phyloP scores from a whole-genome alignment of 495 filamentous ascomycete genomes.

The Filosporella fistucella region DNA sequence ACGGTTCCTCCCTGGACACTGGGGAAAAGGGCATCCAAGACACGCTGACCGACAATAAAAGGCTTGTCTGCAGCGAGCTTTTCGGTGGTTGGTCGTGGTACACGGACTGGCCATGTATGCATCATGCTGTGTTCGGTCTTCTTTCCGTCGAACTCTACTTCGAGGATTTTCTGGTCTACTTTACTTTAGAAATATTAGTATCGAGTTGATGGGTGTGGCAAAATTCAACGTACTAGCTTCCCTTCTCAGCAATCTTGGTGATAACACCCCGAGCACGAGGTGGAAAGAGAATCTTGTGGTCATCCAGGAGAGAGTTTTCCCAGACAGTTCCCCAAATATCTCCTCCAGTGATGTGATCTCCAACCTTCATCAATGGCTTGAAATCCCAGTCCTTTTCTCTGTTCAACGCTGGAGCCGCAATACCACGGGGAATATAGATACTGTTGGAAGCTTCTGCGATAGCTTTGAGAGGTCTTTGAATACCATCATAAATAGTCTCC shows the following conservation, averaged over 20 bases:
- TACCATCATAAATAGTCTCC: conserved; percentile 99
- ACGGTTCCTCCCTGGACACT: conserved; percentile 96
- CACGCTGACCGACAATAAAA: conserved; percentile 93
- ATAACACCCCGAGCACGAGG: conserved; percentile 88
- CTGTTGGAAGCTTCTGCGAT: conserved; percentile 73
- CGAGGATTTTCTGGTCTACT: conserved; percentile 89
- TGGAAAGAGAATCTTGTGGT: conserved; percentile 94
- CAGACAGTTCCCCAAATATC: conserved; percentile 91
- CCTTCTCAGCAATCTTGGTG: conserved; percentile 80
- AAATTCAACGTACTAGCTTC: too few relatives aligned
- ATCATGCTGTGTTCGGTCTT: conserved; percentile 93
- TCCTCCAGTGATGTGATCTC: conserved; percentile 94
- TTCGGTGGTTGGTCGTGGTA: conserved; percentile 84
- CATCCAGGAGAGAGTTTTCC: conserved; percentile 92
- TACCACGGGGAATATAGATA: conserved; percentile 97
- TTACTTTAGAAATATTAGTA: too few relatives aligned
- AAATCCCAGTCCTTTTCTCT: conserved; percentile 94
- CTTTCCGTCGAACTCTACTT: conserved; percentile 95
- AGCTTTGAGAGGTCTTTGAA: conserved; percentile 86
- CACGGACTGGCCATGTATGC: conserved; percentile 99
- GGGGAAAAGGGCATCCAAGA: conserved; percentile 96
- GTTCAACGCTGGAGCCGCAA: conserved; percentile 82
- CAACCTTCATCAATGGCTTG: conserved; percentile 83
- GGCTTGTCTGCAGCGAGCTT: conserved; percentile 83
- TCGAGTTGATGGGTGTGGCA: too few relatives aligned